Evolutionary conservation across 768 basidiomycete genomes (phyloP).

Genomic region (Naganishia kalamii): DNA sequence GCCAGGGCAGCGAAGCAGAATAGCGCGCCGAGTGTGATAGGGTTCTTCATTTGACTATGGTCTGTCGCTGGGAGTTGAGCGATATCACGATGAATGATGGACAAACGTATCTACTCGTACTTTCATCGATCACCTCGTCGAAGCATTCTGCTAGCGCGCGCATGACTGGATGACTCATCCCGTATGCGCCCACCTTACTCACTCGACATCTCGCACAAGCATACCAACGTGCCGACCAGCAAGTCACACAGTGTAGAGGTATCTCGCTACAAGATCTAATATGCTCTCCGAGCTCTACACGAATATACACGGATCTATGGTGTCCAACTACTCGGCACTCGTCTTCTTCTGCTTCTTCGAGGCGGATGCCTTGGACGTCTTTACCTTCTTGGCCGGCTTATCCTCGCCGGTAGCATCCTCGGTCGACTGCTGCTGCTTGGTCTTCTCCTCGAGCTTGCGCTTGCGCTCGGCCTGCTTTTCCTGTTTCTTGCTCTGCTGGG

Average conservation of each 20-base stretch:
- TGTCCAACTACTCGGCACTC: neutral
- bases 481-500: constrained; percentile 26
- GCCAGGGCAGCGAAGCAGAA: neutral
- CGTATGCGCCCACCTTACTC: too few relatives aligned
- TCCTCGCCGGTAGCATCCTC: neutral
- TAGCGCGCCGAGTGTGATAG: neutral
- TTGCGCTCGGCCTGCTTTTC: constrained; percentile 28
- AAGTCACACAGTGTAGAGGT: too few relatives aligned
- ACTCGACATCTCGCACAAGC: too few relatives aligned
- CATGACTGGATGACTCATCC: too few relatives aligned
- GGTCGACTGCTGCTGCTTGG: neutral
- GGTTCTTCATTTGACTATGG: neutral
- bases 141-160: too few relatives aligned
- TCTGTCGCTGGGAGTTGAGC: neutral
- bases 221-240: too few relatives aligned
- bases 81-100: neutral
- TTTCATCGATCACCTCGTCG: too few relatives aligned
- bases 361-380: constrained; percentile 1
- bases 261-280: neutral
- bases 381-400: constrained; percentile 13
- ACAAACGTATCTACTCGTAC: too few relatives aligned
- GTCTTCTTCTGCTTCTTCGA: constrained; percentile 12
- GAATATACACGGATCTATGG: neutral
- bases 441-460: constrained; percentile 24
- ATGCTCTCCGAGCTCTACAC: neutral